These are phyloP conservation scores for Echium plantagineum DNA, from an alignment of 257 asterid genomes.

Conservation along the genomic window DNA sequence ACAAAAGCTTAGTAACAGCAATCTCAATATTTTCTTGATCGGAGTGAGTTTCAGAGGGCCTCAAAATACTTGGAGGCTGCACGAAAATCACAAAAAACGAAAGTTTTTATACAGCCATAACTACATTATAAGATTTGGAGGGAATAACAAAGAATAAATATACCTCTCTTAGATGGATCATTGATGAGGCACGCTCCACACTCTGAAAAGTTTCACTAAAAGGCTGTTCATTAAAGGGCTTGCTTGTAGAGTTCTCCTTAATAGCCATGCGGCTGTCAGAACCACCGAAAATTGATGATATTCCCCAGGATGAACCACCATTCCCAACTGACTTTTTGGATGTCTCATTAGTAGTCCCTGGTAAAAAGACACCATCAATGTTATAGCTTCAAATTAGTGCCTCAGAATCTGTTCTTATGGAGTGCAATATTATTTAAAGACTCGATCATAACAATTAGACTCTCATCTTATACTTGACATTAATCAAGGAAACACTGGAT, in stretches of 20 bases:
- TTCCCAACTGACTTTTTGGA: background rate
- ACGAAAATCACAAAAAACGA: conserved; percentile 4
- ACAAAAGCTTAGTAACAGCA: conserved; percentile 45
- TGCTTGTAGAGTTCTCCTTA: conserved; percentile 49
- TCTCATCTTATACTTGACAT: too few species aligned
- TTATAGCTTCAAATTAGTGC: too few species aligned
- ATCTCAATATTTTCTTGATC: conserved; percentile 62
- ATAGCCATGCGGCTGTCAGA: conserved; percentile 41
- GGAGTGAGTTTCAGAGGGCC: conserved; percentile 62
- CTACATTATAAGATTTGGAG: background rate
- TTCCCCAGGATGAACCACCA: conserved; percentile 70
- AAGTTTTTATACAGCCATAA: background rate
- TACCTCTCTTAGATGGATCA: conserved; percentile 81
- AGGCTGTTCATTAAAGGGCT: conserved; percentile 12
- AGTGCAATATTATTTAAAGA: too few species aligned
- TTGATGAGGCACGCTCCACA: conserved; percentile 38
- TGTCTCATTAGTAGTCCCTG: conserved; percentile 33
- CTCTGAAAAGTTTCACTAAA: conserved; percentile 42
- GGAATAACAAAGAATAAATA: background rate
- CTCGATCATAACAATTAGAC: too few species aligned
- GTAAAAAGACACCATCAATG: background rate
- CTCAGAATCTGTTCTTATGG: too few species aligned
- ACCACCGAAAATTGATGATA: conserved; percentile 86
- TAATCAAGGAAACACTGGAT: too few species aligned
- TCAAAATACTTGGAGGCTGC: conserved; percentile 75